These are phyloP conservation scores for Hypomyces perniciosus DNA, from an alignment of 2,329 filamentous ascomycete species.

Conservation along the genomic window DNA sequence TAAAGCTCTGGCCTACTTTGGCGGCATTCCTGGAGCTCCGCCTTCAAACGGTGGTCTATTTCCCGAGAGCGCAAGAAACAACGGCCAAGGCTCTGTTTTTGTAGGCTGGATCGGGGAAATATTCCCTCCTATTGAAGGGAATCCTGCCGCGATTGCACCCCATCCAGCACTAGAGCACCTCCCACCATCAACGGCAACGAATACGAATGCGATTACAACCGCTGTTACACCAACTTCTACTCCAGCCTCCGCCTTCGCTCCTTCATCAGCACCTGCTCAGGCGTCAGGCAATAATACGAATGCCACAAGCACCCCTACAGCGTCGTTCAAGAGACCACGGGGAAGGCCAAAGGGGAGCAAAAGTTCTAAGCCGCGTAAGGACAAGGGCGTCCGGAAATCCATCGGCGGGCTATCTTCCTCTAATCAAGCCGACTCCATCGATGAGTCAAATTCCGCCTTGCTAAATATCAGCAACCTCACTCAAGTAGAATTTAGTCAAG, in stretches of 20 bases:
- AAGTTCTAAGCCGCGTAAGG: slow-evolving; percentile 33
- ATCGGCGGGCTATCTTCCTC: slow-evolving; percentile 2
- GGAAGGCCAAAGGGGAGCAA: slow-evolving; percentile 53
- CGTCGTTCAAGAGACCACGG: slow-evolving; percentile 37
- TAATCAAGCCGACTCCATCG: slow-evolving; percentile 1
- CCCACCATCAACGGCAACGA: neutral
- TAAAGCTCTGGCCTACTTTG: slow-evolving; percentile 58
- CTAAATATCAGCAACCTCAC: slow-evolving; percentile 1
- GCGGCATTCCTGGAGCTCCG: slow-evolving; percentile 50
- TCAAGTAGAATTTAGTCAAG: neutral
- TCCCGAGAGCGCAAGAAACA: slow-evolving; percentile 49
- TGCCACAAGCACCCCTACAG: neutral
- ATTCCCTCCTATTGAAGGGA: slow-evolving; percentile 41
- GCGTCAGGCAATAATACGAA: neutral
- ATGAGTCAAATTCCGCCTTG: neutral
- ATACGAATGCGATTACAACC: neutral
- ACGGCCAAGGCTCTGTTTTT: slow-evolving; percentile 52
- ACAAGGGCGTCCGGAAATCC: slow-evolving; percentile 47
- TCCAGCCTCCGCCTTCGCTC: neutral
- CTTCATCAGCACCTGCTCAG: neutral
- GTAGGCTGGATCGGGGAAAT: slow-evolving; percentile 59
- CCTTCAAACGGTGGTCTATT: slow-evolving; percentile 47
- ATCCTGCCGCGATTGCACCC: slow-evolving; percentile 5
- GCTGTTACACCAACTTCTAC: neutral
- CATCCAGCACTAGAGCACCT: slow-evolving; percentile 3